Evolutionary conservation across 805 yeast genomes (phyloP), one percentile per base, ranked within the genome.

Genomic region (Saitoella complicata): DNA sequence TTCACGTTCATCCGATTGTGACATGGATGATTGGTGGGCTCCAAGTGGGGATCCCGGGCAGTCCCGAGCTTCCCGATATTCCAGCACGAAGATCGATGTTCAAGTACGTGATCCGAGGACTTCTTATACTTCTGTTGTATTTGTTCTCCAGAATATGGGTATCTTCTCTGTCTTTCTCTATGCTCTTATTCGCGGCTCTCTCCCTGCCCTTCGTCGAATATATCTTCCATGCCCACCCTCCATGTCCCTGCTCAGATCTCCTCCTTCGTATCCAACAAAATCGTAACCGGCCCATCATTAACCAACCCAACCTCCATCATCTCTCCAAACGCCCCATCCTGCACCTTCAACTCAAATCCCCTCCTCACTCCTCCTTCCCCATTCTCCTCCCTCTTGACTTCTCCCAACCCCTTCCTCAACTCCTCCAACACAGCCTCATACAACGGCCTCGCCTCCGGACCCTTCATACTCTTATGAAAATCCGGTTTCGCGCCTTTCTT

Each of bases 401-500:
- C 32, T 38, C 48, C 46, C 46, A 84, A 48, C n/a, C 71, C 72
- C 1, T 52, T 55, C 48, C 67, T 41, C 38, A 53, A 61, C 46
- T 83, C 61, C 21, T 65, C 56, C 1, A 45, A 41, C 45, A 84
- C 79, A 40, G 59, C 55, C 7, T 75, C 68, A 49, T 70, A 71
- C 29, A 66, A 47, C 2, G 60, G 65, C 33, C 57, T 60, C 1
- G 75, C 73, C 3, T 64, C 52, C n/a, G 61, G 62, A 12, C 53
- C 60, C 80, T 83, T 46, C 87, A 94, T 0, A 97, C 97, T 48
- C 67, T 67, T 57, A 88, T 97, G 43, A 61, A 91, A 85, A 57
- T 91, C 95, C 0, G 98, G 97, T 57, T 88, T 88, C 1, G 95
- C 71, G 8, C 96, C 97, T 59, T 91, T 91, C 52, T 76, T 80